phyloP scores from a whole-genome alignment of 257 asterid species.

The Solanum corneliomulleri region DNA sequence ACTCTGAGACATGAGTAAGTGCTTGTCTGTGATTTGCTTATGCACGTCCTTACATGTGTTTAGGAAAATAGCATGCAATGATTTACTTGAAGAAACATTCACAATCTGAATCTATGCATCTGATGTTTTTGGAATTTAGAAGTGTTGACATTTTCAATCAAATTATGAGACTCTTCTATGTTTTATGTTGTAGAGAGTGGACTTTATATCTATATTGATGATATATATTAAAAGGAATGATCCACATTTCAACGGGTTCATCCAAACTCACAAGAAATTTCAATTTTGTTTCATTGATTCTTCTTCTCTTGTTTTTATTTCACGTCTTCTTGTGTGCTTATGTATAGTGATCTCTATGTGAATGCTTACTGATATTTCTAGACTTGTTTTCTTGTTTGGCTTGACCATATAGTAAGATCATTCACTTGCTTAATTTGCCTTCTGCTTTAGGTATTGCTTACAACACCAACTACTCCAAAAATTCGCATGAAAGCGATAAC shows the following conservation, averaged over 20 bases:
- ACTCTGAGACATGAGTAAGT: not conserved
- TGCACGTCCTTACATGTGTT: not conserved
- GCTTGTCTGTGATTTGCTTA: not conserved
- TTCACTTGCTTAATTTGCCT: not conserved
- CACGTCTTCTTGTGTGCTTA: not conserved
- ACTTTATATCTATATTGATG: not conserved
- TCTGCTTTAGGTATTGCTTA: constrained; percentile 55
- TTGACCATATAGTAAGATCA: not conserved
- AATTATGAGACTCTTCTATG: not conserved
- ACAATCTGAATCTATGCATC: not conserved
- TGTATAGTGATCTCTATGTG: not conserved
- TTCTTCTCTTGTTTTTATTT: not conserved
- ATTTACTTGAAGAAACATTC: not conserved
- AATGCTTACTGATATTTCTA: not conserved
- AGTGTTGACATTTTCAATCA: not conserved
- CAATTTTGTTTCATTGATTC: not conserved
- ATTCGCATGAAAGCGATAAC: constrained; percentile 67
- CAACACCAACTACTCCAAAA: constrained; percentile 82
- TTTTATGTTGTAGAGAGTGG: not conserved
- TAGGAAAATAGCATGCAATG: not conserved
- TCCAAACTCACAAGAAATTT: not conserved
- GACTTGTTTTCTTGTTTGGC: not conserved
- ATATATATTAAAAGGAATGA: not conserved
- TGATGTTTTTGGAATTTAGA: not conserved
- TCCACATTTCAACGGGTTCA: not conserved